These are phyloP conservation scores for Amylocarpus encephaloides DNA, from an alignment of 2,329 filamentous ascomycete genomes.

Conservation along the genomic window DNA sequence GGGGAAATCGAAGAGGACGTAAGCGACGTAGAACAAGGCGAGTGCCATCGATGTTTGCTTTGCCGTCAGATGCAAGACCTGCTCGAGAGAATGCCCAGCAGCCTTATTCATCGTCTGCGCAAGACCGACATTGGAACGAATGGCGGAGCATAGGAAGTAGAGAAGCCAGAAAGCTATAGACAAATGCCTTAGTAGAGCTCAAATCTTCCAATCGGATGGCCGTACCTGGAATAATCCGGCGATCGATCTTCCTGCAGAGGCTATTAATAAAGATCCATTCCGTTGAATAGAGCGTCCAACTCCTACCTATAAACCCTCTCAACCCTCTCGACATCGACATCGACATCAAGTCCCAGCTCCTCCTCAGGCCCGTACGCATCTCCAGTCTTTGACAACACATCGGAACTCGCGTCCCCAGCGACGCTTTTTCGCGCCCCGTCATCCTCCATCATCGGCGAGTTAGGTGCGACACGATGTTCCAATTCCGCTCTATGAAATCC, in stretches of 20 bases:
- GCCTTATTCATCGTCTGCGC: conserved; percentile 87
- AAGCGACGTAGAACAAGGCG: conserved; percentile 86
- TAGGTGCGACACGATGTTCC: background rate
- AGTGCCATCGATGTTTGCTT: conserved; percentile 79
- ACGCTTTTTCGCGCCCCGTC: background rate
- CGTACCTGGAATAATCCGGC: conserved; percentile 47
- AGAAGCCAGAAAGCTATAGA: conserved; percentile 72
- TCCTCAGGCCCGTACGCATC: background rate
- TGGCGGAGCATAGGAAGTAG: conserved; percentile 88
- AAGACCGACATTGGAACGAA: conserved; percentile 84
- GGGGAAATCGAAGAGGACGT: conserved; percentile 82
- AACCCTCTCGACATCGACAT: conserved; percentile 27
- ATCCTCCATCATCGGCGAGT: background rate
- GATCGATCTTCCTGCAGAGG: conserved; percentile 42
- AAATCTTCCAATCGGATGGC: background rate
- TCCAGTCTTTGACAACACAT: conserved; percentile 1
- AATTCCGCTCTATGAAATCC: conserved; percentile 3
- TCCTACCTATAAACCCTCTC: conserved; percentile 35
- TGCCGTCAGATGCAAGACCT: conserved; percentile 60
- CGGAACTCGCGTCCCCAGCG: background rate
- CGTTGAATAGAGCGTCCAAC: background rate
- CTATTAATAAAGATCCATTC: background rate
- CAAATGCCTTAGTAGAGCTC: conserved; percentile 3
- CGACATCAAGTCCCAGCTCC: conserved; percentile 10
- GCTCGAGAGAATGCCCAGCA: conserved; percentile 66